phyloP scores from a whole-genome alignment of 2,329 filamentous ascomycete genomes.

The Trichoderma endophyticum region DNA sequence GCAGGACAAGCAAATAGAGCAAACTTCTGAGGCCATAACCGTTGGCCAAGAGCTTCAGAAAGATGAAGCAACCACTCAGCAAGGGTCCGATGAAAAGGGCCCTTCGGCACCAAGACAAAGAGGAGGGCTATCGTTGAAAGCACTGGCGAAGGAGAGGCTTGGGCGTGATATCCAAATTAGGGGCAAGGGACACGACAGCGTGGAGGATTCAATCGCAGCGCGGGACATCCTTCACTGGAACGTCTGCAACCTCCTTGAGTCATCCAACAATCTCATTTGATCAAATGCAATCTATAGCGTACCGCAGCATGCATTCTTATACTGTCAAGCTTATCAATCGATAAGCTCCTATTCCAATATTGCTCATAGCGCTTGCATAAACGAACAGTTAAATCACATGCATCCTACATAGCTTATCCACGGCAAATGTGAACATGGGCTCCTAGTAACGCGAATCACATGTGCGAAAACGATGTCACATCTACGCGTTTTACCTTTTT shows the following conservation, averaged over 20 bases:
- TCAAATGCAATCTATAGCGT: neutral
- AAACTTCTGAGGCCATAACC: neutral
- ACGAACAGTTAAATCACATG: neutral
- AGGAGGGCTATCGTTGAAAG: slow-evolving; percentile 39
- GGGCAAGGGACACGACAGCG: slow-evolving; percentile 39
- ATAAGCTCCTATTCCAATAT: neutral
- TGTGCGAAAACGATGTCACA: neutral
- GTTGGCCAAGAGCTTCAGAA: neutral
- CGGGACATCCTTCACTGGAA: slow-evolving; percentile 43
- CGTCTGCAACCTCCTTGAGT: slow-evolving; percentile 20
- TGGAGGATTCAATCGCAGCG: slow-evolving; percentile 45
- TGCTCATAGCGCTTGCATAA: neutral
- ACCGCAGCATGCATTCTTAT: neutral
- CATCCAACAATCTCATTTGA: neutral
- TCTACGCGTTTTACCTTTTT: neutral
- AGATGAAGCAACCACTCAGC: neutral
- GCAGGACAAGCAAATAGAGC: slow-evolving; percentile 15
- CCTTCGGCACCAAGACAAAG: slow-evolving; percentile 17
- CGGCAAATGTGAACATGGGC: neutral
- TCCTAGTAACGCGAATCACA: neutral
- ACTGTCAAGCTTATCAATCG: neutral
- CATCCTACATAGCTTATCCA: neutral
- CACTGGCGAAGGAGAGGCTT: slow-evolving; percentile 36
- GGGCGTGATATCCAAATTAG: slow-evolving; percentile 39
- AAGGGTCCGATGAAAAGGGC: slow-evolving; percentile 9